A percentile compares a stretch with the other conserved stretches of the same genome.
These are phyloP conservation scores for Rhipidocladum racemiflorum DNA, from an alignment of 176 grass and related monocot genomes.

Conservation along the genomic window DNA sequence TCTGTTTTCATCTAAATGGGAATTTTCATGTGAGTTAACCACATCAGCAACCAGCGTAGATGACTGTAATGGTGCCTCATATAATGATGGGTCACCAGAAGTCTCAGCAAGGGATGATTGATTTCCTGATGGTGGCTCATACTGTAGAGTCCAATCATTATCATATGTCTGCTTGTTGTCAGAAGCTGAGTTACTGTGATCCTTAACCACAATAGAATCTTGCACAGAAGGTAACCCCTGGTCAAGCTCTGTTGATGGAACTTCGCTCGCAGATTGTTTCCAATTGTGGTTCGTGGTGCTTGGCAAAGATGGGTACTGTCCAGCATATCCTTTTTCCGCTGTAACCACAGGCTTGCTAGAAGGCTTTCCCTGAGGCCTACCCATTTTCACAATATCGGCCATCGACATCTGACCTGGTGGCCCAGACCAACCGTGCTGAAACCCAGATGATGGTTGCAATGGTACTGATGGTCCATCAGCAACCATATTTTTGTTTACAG, in stretches of 20 bases:
- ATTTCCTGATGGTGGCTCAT: conserved; percentile 42
- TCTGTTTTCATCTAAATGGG: conserved; percentile 44
- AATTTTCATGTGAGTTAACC: conserved; percentile 46
- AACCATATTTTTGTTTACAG: conserved; percentile 41
- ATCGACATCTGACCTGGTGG: conserved; percentile 74
- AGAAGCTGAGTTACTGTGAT: conserved; percentile 36
- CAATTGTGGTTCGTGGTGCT: conserved; percentile 33
- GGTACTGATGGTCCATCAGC: conserved; percentile 55
- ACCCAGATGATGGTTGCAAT: conserved; percentile 54
- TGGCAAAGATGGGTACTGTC: conserved; percentile 68
- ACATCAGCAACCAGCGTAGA: conserved; percentile 41
- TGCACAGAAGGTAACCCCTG: conserved; percentile 38
- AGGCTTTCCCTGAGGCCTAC: conserved; percentile 61
- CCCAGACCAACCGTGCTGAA: conserved; percentile 81
- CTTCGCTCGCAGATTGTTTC: conserved; percentile 48
- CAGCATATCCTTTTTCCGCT: conserved; percentile 55
- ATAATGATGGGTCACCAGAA: conserved; percentile 38
- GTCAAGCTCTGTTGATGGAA: conserved; percentile 46
- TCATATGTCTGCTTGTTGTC: conserved; percentile 47
- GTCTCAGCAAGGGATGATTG: conserved; percentile 40
- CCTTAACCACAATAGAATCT: conserved; percentile 45
- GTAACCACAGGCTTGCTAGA: conserved; percentile 39
- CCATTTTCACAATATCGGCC: conserved; percentile 98
- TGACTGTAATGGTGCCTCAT: conserved; percentile 41
- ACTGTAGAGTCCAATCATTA: conserved; percentile 61